Evolutionary conservation across 306 rosid genomes (phyloP).

Genomic region (Prunus mira): DNA sequence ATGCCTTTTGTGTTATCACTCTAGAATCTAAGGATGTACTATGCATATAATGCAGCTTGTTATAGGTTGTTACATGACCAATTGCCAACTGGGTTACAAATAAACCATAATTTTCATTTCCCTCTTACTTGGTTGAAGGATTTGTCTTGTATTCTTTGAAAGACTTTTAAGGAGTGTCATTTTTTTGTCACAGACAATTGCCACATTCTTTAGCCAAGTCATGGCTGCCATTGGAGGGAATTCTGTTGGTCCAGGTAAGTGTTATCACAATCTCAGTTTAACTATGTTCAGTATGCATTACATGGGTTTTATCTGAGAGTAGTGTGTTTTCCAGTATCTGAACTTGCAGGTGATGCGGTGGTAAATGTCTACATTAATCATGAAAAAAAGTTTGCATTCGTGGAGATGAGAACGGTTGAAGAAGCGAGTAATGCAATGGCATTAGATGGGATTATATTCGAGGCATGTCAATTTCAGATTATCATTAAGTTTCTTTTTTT

Average conservation of each 20-base stretch:
- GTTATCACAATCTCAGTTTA: background rate
- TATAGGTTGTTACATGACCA: background rate
- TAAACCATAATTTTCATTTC: constrained; percentile 1
- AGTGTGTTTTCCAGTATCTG: constrained; percentile 29
- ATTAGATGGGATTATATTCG: constrained; percentile 78
- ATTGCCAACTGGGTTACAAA: background rate
- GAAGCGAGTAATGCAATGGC: constrained; percentile 95
- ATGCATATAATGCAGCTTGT: background rate
- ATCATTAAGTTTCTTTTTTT: background rate
- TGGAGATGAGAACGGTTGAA: constrained; percentile 90
- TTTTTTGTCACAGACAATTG: constrained; percentile 52
- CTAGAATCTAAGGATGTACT: background rate
- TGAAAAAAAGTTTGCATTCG: constrained; percentile 86
- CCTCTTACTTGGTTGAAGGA: background rate
- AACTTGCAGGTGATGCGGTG: constrained; percentile 66
- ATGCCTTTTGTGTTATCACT: background rate
- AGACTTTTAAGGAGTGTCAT: constrained; percentile 24
- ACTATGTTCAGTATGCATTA: background rate
- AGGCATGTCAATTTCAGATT: constrained; percentile 37
- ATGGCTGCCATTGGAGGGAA: constrained; percentile 84
- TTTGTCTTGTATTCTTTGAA: constrained; percentile 11
- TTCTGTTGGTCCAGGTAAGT: constrained; percentile 66
- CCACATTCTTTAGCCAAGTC: constrained; percentile 74
- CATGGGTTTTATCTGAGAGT: constrained; percentile 16
- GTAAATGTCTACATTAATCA: constrained; percentile 85